phyloP scores from a whole-genome alignment of 192 early-diverging fungal species.

The Umbelopsis sp. region DNA sequence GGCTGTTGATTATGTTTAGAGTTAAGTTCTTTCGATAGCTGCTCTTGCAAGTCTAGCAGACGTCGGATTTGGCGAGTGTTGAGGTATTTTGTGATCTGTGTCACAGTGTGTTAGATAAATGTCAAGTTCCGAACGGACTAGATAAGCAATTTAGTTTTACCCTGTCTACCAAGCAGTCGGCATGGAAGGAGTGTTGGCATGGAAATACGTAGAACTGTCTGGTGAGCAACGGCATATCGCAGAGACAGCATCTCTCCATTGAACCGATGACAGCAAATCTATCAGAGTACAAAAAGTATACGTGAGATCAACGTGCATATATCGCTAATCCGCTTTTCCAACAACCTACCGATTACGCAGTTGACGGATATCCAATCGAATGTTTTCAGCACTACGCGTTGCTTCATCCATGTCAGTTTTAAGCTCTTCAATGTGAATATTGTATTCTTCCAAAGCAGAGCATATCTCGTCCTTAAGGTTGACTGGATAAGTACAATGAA shows the following conservation, averaged over 20 bases:
- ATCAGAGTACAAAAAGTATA: background rate
- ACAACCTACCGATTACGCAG: conserved; percentile 74
- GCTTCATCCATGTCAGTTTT: conserved; percentile 96
- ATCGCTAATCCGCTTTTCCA: background rate
- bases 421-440: conserved; percentile 85
- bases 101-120: conserved; percentile 21
- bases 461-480: conserved; percentile 78
- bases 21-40: conserved; percentile 50
- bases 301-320: conserved; percentile 1
- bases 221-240: conserved; percentile 76
- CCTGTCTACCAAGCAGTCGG: conserved; percentile 82
- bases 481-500: background rate
- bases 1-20: conserved; percentile 26
- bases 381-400: conserved; percentile 88
- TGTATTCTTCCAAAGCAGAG: conserved; percentile 90
- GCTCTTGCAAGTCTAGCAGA: conserved; percentile 62
- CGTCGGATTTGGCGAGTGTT: conserved; percentile 48
- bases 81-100: conserved; percentile 44
- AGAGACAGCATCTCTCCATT: conserved; percentile 78
- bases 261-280: conserved; percentile 70
- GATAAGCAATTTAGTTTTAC: conserved; percentile 43
- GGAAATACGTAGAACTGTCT: conserved; percentile 95
- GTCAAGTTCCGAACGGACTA: conserved; percentile 15
- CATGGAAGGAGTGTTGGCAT: conserved; percentile 94
- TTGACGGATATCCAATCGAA: conserved; percentile 87